Conservation (phyloP, 306 rosid species). For the Lupinus albus region DNA sequence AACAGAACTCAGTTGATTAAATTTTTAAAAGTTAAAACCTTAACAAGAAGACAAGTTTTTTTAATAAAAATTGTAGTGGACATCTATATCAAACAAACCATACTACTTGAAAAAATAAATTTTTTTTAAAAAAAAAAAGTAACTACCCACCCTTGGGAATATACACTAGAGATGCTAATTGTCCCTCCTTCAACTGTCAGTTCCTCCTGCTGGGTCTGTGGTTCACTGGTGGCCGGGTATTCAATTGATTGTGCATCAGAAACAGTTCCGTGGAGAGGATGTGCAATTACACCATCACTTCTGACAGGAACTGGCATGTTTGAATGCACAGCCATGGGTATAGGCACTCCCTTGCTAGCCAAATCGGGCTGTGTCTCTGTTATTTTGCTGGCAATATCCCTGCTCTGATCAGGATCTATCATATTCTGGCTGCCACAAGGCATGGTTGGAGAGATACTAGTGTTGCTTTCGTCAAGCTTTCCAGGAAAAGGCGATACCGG, state of each 20-base stretch:
- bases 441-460: conserved; percentile 63
- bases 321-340: conserved; percentile 54
- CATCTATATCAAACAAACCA: conserved; percentile 17
- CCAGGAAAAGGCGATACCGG: conserved; percentile 67
- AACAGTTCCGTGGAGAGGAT: conserved; percentile 65
- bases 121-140: not conserved
- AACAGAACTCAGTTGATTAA: not conserved
- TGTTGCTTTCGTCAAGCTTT: conserved; percentile 74
- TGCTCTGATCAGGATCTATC: conserved; percentile 60
- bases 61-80: not conserved
- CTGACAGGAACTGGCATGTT: conserved; percentile 60
- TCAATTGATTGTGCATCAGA: conserved; percentile 73
- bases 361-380: conserved; percentile 69
- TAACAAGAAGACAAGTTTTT: conserved; percentile 9
- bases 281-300: conserved; percentile 69
- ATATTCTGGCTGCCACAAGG: conserved; percentile 58
- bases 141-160: conserved; percentile 89
- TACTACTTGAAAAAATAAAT: not conserved
- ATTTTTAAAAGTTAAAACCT: conserved; percentile 15
- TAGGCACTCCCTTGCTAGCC: conserved; percentile 60
- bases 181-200: conserved; percentile 88
- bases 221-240: conserved; percentile 56
- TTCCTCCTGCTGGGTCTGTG: conserved; percentile 63
- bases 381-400: conserved; percentile 57
- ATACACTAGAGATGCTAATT: conserved; percentile 81